Percentiles rank a stretch among this genome's conserved stretches.
Evolutionary conservation across 2,329 filamentous ascomycete genomes (phyloP).

Genomic region (Fusarium sp.): DNA sequence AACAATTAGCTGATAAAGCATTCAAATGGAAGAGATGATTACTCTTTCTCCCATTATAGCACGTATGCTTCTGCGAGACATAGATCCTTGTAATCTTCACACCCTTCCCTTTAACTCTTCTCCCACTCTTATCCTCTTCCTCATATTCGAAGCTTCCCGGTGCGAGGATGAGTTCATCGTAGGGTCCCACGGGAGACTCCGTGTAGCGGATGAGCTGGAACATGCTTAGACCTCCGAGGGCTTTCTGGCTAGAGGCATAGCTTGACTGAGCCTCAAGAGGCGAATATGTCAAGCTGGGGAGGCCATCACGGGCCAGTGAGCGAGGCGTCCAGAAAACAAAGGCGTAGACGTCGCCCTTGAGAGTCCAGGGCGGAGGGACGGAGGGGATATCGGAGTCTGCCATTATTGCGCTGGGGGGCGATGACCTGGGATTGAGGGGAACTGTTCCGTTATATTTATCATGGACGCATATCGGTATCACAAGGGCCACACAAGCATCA

Average conservation of each 20-base stretch:
- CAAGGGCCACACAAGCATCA: too few species aligned
- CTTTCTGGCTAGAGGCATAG: conserved; percentile 57
- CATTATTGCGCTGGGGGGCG: conserved; percentile 13
- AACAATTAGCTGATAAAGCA: conserved; percentile 5
- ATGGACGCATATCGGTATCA: too few species aligned
- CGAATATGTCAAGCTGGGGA: conserved; percentile 60
- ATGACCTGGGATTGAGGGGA: background rate
- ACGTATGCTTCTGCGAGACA: conserved; percentile 67
- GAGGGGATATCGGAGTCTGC: conserved; percentile 37
- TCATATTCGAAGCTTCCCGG: conserved; percentile 64
- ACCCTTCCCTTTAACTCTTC: conserved; percentile 53
- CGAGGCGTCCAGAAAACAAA: conserved; percentile 59
- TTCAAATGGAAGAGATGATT: conserved; percentile 36
- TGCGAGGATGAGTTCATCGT: conserved; percentile 67
- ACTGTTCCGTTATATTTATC: too few species aligned
- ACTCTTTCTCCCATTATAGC: conserved; percentile 68
- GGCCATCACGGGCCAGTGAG: conserved; percentile 48
- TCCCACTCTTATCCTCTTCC: conserved; percentile 54
- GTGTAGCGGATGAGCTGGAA: conserved; percentile 67
- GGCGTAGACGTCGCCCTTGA: conserved; percentile 62
- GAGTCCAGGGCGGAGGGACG: conserved; percentile 60
- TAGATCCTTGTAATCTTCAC: conserved; percentile 68
- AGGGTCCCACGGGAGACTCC: conserved; percentile 66
- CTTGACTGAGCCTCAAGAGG: conserved; percentile 62
- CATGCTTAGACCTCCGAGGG: conserved; percentile 63